Percentiles rank a stretch among this genome's conserved stretches.
Conservation (phyloP, 139 green algal genomes). For the Coelastrella sp. region DNA sequence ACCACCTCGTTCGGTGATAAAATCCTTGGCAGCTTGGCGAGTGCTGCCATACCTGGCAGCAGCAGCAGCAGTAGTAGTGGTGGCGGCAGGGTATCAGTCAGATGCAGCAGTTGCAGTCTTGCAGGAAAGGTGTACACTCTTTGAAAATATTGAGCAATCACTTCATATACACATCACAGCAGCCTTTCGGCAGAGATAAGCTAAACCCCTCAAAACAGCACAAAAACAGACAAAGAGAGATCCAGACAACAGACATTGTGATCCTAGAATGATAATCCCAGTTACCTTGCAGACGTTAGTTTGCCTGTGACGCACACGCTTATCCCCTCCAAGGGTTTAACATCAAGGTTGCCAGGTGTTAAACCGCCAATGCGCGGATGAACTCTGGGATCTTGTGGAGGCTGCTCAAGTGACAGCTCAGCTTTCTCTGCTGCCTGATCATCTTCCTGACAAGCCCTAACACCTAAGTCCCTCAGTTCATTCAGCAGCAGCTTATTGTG, state of each 20-base stretch:
- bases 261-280: neutral
- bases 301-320: conserved; percentile 5
- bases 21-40: neutral
- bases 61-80: too few species aligned
- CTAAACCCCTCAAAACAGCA: too few species aligned
- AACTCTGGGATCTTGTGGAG: neutral
- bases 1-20: neutral
- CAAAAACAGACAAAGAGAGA: too few species aligned
- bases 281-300: neutral
- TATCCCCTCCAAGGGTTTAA: neutral
- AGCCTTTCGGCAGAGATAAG: too few species aligned
- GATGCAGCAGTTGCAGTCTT: too few species aligned
- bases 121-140: too few species aligned
- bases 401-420: neutral
- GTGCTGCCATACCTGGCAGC: neutral
- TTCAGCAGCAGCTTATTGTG: conserved; percentile 47
- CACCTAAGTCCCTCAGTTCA: conserved; percentile 17
- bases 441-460: neutral
- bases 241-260: neutral
- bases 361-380: neutral
- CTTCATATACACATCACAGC: too few species aligned
- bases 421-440: neutral
- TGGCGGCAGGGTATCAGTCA: too few species aligned
- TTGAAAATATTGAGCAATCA: too few species aligned
- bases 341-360: neutral